Percentiles rank a stretch among this genome's conserved stretches.
These are phyloP conservation scores for Xerocomus minutiporus DNA, from an alignment of 1,284 basidiomycete genomes.

Conservation along the genomic window DNA sequence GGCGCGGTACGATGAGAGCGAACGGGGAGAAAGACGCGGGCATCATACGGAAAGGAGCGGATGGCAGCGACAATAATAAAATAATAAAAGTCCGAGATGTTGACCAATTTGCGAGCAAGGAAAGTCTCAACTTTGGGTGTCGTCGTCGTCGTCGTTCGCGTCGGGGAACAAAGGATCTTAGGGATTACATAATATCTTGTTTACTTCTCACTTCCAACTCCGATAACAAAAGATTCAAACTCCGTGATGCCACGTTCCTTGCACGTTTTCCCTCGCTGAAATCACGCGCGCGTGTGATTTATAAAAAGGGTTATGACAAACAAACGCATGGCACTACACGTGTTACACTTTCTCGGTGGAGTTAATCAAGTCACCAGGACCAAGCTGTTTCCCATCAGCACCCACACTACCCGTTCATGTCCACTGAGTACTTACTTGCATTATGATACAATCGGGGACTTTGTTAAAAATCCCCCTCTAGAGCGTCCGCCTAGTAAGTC, in stretches of 20 bases:
- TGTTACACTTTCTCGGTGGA: slow-evolving; percentile 13
- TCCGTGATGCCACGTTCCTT: slow-evolving; percentile 24
- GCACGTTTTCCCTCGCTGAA: slow-evolving; percentile 19
- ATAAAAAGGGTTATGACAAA: slow-evolving; percentile 4
- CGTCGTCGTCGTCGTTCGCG: slow-evolving; percentile 29
- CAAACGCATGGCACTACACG: slow-evolving; percentile 17
- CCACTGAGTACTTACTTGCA: slow-evolving; percentile 11
- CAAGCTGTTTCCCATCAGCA: slow-evolving; percentile 7
- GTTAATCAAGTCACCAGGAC: slow-evolving; percentile 15
- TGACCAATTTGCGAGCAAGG: slow-evolving; percentile 13
- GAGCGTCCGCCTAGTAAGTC: slow-evolving; percentile 5
- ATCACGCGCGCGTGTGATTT: slow-evolving; percentile 21
- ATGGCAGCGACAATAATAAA: slow-evolving; percentile 18
- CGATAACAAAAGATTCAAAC: slow-evolving; percentile 13
- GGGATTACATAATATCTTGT: slow-evolving; percentile 22
- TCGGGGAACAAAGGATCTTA: slow-evolving; percentile 4
- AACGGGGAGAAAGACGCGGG: slow-evolving; percentile 43
- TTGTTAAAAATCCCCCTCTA: slow-evolving; percentile 28
- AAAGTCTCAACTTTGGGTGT: slow-evolving; percentile 18
- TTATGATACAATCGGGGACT: slow-evolving; percentile 32
- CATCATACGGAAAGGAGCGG: slow-evolving; percentile 32
- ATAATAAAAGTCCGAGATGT: slow-evolving; percentile 20
- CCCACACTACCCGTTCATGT: neutral
- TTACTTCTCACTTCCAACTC: slow-evolving; percentile 24
- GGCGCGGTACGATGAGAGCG: slow-evolving; percentile 53